Conservation (phyloP, 2,329 filamentous ascomycete genomes). For the Claviceps sp. region DNA sequence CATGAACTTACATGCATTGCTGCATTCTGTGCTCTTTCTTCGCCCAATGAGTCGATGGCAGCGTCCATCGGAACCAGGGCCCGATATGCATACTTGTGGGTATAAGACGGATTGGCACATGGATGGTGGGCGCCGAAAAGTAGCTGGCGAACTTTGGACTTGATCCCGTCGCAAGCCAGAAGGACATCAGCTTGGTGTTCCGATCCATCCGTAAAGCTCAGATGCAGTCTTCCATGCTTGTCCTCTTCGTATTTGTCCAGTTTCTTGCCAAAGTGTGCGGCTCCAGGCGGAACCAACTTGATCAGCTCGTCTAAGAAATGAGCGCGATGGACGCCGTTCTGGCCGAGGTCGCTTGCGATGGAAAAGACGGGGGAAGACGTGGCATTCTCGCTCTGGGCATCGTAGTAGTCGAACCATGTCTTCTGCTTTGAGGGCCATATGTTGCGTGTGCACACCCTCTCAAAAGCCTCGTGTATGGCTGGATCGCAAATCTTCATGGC, state of each 20-base stretch:
- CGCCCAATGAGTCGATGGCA: conserved; percentile 34
- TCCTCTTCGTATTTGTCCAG: conserved; percentile 18
- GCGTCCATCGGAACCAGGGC: conserved; percentile 32
- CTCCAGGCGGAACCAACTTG: conserved; percentile 21
- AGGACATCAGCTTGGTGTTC: conserved; percentile 20
- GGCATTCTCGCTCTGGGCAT: conserved; percentile 2
- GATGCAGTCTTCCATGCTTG: conserved; percentile 11
- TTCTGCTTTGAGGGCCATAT: conserved; percentile 2
- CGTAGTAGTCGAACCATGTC: conserved; percentile 9
- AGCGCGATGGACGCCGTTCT: conserved; percentile 22
- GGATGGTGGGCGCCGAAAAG: conserved; percentile 30
- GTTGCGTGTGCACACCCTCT: conserved; percentile 7
- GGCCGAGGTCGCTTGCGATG: conserved; percentile 10
- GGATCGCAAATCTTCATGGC: conserved; percentile 28
- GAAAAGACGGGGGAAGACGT: not conserved
- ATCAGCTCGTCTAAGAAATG: conserved; percentile 27
- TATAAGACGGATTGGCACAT: conserved; percentile 29
- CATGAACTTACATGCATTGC: conserved; percentile 3
- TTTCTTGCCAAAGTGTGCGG: conserved; percentile 21
- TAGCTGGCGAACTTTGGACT: conserved; percentile 36
- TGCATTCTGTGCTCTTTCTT: conserved; percentile 16
- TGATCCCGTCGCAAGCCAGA: conserved; percentile 53
- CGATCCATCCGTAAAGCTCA: conserved; percentile 25
- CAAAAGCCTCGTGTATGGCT: conserved; percentile 18
- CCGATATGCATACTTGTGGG: conserved; percentile 46